Conservation (phyloP, 805 yeast species). For the Candida ponderosae region DNA sequence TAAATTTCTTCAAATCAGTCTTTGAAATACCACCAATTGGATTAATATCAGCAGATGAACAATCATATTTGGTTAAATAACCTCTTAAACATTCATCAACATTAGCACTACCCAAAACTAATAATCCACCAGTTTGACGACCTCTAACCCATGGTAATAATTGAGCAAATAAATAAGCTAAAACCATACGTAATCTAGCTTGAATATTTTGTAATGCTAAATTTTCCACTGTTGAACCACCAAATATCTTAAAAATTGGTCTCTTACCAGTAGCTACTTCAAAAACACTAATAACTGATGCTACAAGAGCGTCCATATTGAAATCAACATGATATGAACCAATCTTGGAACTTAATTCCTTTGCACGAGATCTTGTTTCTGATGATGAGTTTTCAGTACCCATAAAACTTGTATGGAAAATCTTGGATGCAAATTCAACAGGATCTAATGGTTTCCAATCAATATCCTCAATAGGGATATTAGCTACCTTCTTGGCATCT, state of each 20-base stretch:
- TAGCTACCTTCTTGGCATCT: conserved; percentile 68
- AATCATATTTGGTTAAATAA: conserved; percentile 91
- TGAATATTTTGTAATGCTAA: conserved; percentile 94
- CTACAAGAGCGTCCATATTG: conserved; percentile 82
- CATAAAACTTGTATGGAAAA: conserved; percentile 92
- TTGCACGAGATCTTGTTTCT: conserved; percentile 82
- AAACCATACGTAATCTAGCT: conserved; percentile 92
- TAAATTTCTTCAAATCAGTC: conserved; percentile 82
- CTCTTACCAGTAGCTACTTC: conserved; percentile 84
- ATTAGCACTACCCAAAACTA: conserved; percentile 93
- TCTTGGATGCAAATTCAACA: conserved; percentile 61
- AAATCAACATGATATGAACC: conserved; percentile 89
- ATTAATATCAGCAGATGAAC: conserved; percentile 94
- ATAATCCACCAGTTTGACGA: conserved; percentile 56
- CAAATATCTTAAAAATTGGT: conserved; percentile 87
- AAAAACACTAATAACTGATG: conserved; percentile 67
- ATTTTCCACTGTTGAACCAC: conserved; percentile 88
- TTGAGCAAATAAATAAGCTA: conserved; percentile 90
- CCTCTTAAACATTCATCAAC: conserved; percentile 97
- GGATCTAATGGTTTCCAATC: conserved; percentile 69
- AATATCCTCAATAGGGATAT: conserved; percentile 31
- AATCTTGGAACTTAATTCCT: conserved; percentile 60
- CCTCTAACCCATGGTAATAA: conserved; percentile 91
- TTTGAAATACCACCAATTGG: conserved; percentile 99
- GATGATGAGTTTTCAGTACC: conserved; percentile 89